phyloP scores from a whole-genome alignment of 2,329 filamentous ascomycete species.

The Chrysosporium queenslandicum region DNA sequence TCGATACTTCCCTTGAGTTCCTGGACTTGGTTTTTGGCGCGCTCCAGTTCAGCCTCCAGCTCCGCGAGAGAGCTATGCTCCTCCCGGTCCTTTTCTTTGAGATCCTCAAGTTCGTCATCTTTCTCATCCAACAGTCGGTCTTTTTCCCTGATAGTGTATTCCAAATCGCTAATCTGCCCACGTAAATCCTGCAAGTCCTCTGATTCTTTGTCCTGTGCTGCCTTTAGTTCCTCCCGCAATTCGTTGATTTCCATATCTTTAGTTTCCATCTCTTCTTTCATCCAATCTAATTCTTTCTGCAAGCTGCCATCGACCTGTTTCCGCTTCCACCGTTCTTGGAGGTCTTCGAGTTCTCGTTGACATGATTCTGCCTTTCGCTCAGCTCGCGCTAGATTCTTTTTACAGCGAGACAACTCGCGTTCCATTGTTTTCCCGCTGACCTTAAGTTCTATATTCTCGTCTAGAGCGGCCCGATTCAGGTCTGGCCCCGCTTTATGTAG shows the following conservation, averaged over 20 bases:
- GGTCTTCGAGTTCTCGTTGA: constrained; percentile 66
- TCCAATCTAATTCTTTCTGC: constrained; percentile 48
- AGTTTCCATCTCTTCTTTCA: constrained; percentile 42
- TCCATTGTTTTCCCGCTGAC: constrained; percentile 85
- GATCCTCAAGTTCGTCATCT: constrained; percentile 62
- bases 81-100: constrained; percentile 44
- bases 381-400: constrained; percentile 70
- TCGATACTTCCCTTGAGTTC: constrained; percentile 37
- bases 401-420: constrained; percentile 73
- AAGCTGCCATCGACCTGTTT: constrained; percentile 63
- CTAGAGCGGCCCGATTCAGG: constrained; percentile 77
- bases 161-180: constrained; percentile 65
- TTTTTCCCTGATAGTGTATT: constrained; percentile 65
- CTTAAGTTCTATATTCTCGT: constrained; percentile 93
- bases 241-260: constrained; percentile 37
- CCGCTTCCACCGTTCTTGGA: constrained; percentile 70
- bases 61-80: constrained; percentile 37
- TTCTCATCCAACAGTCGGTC: constrained; percentile 62
- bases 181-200: constrained; percentile 57
- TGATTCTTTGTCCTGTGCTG: constrained; percentile 45
- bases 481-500: constrained; percentile 78
- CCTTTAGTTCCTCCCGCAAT: constrained; percentile 46
- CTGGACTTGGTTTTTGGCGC: constrained; percentile 36
- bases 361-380: constrained; percentile 82
- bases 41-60: constrained; percentile 42